Evolutionary conservation across 177 flowering plant species (phyloP).

Genomic region (Tripterygium wilfordii): DNA sequence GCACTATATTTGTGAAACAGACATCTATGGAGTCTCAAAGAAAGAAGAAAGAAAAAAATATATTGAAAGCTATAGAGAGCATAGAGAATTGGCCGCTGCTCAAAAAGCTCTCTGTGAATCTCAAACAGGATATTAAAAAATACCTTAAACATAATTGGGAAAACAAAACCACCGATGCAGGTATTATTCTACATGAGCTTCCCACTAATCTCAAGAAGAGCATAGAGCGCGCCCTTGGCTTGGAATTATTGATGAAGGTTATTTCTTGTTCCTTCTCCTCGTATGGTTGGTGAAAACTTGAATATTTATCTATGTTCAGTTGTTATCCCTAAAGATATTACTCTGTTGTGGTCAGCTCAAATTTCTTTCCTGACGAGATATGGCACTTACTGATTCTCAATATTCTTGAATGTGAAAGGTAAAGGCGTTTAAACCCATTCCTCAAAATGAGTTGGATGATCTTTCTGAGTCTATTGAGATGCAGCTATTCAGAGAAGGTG

Average conservation of each 20-base stretch:
- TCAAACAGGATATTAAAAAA: background rate
- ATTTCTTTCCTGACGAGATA: too few species aligned
- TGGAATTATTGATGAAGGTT: background rate
- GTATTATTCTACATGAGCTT: background rate
- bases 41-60: background rate
- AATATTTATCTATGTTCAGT: too few species aligned
- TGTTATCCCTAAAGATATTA: too few species aligned
- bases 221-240: background rate
- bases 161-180: too few species aligned
- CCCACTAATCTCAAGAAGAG: background rate
- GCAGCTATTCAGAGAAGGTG: conserved; percentile 41
- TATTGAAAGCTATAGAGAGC: background rate
- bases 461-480: conserved; percentile 56
- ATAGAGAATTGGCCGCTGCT: background rate
- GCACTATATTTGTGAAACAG: too few species aligned
- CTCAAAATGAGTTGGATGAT: conserved; percentile 58
- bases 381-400: too few species aligned
- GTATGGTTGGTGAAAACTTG: too few species aligned
- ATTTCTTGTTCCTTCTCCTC: too few species aligned
- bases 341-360: too few species aligned
- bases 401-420: conserved; percentile 42
- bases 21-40: conserved; percentile 4
- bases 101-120: background rate
- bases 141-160: background rate
- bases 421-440: conserved; percentile 59